Base-by-base conservation (phyloP, 371 early-diverging fungal genomes). In the Funneliformis caledonium region DNA sequence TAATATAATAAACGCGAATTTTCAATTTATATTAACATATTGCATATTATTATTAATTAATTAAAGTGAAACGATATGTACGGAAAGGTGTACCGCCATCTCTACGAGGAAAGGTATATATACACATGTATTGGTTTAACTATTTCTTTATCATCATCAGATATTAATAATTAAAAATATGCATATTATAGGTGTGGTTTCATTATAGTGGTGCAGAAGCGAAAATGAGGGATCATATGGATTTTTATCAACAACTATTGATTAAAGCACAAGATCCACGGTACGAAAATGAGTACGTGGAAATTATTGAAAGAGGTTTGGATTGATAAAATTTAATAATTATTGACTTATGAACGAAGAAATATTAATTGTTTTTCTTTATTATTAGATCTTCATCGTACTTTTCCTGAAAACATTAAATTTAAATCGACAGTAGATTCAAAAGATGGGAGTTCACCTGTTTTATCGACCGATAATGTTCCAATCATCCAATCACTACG, bases 61-160 rank as follows among this genome's bases (percentile, higher is more conserved):
- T 11, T 16, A 33, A 74, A 92, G 93, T 94, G 47, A 95, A 95
- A 79, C 86, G 95, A 62, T 93, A 93, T 78, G 89, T 96, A 60
- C 91, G 96, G 45, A 94, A 94, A 84, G 96, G 96, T 10, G 92
- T 96, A 74, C 96, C 96, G 67, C 85, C 92, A 10, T 89, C 91
- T n/a, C 79, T 93, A 19, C 89, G 96, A 56, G 91, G 93, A 77
- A 84, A 88, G 83, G 93, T 92, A 88, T 68, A 68, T 68, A 37
- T 68, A 2, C 4, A 26, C 26, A 26, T 26, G 26, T 26, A 26
- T 26, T 26, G 26, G 26, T 37, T 5, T 37, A 37, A 37, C 12
- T 16, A 12, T 12, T 68, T 68, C 10, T 42, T 68, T 42, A 68
- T 33, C 37, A 4, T 33, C 37, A 5, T 9, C 4, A 65, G 14